Evolutionary conservation across 495 filamentous ascomycete genomes (phyloP).

Genomic region (Tirmania nivea): DNA sequence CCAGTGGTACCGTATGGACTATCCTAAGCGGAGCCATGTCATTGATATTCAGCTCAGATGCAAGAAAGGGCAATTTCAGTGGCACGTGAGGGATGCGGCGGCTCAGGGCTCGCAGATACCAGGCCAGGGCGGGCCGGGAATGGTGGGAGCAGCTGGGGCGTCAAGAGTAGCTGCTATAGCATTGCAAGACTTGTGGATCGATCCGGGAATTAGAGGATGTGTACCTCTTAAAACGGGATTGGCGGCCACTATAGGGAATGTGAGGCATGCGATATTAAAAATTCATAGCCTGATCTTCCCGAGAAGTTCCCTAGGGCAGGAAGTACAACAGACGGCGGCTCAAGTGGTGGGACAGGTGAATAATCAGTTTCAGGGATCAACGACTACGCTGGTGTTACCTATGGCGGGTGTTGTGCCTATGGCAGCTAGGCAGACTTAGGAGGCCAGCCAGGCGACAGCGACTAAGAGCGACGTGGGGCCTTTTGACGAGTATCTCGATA

Average conservation of each 20-base stretch:
- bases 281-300: conserved; percentile 7
- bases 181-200: conserved; percentile 12
- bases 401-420: not conserved
- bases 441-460: not conserved
- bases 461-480: not conserved
- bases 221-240: conserved; percentile 13
- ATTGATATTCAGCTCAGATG: conserved; percentile 11
- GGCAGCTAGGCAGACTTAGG: not conserved
- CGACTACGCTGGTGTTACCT: not conserved
- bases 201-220: conserved; percentile 13
- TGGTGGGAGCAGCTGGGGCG: conserved; percentile 3
- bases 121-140: conserved; percentile 3
- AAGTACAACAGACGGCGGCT: not conserved
- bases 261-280: conserved; percentile 5
- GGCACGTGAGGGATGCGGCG: conserved; percentile 16
- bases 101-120: not conserved
- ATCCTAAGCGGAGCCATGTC: conserved; percentile 11
- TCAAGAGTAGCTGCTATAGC: conserved; percentile 4
- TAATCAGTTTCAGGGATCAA: not conserved
- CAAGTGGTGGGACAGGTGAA: not conserved
- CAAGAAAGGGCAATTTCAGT: conserved; percentile 12
- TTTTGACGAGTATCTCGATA: not conserved
- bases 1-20: conserved; percentile 30
- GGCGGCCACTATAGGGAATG: conserved; percentile 9
- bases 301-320: too few species aligned